phyloP scores from a whole-genome alignment of 352 stramenopile genomes.

The Thraustochytrium striatum region DNA sequence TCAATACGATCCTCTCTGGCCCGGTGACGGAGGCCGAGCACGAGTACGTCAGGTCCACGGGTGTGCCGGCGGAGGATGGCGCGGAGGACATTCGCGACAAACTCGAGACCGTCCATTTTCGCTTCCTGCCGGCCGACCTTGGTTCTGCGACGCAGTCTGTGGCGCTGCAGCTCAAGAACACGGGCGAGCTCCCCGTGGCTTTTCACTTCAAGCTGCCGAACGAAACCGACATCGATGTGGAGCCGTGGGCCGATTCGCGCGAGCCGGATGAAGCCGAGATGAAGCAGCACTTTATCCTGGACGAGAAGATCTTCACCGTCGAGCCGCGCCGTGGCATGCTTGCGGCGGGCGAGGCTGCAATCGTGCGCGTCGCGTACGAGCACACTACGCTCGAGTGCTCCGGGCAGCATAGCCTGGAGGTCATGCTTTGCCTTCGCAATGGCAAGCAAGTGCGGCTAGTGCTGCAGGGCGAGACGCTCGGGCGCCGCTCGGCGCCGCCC shows the following conservation, averaged over 20 bases:
- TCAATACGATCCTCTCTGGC: neutral
- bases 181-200: conserved; percentile 70
- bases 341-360: conserved; percentile 54
- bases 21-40: conserved; percentile 22
- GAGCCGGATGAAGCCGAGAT: conserved; percentile 68
- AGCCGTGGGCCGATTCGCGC: conserved; percentile 82
- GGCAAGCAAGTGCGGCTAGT: conserved; percentile 79
- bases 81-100: neutral
- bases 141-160: conserved; percentile 63
- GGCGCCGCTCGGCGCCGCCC: neutral
- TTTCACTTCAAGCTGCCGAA: conserved; percentile 80
- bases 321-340: conserved; percentile 51
- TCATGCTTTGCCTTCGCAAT: conserved; percentile 77
- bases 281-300: conserved; percentile 55
- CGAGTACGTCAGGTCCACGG: neutral
- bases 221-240: conserved; percentile 82
- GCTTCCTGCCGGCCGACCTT: conserved; percentile 70
- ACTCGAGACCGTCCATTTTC: conserved; percentile 52
- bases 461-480: conserved; percentile 72
- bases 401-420: conserved; percentile 73
- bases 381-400: conserved; percentile 63
- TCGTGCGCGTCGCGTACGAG: conserved; percentile 55
- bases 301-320: conserved; percentile 59
- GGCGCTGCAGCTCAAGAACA: conserved; percentile 75
- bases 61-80: neutral